Evolutionary conservation across 78 protist genomes (phyloP).

Genomic region (Guillardia theta): DNA sequence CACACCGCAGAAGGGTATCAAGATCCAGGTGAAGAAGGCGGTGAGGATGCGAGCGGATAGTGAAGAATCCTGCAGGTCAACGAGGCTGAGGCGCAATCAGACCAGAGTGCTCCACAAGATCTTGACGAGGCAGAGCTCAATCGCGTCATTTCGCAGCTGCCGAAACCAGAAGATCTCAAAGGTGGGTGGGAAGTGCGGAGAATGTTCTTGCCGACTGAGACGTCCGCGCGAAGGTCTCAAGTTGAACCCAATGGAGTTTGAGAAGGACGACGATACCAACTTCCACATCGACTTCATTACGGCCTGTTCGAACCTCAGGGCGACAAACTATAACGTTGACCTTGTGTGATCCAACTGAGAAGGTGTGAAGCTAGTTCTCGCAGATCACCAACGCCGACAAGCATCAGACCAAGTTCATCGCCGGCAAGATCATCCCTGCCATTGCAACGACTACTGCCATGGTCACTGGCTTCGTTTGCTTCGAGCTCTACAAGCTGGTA

Average conservation of each 20-base stretch:
- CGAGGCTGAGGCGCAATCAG: conserved; percentile 26
- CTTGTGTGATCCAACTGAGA: too few relatives aligned
- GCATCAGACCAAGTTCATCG: background rate
- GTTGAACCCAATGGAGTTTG: conserved; percentile 28
- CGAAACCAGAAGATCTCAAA: too few relatives aligned
- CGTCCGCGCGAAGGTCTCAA: too few relatives aligned
- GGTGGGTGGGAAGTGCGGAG: too few relatives aligned
- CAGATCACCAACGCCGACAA: conserved; percentile 65
- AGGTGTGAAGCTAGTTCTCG: too few relatives aligned
- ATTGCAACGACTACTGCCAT: conserved; percentile 99
- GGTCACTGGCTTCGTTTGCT: conserved; percentile 88
- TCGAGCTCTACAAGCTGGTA: conserved; percentile 87
- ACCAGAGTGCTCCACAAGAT: background rate
- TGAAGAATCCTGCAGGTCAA: background rate
- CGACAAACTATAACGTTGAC: too few relatives aligned
- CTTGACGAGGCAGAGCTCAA: background rate
- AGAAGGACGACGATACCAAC: conserved; percentile 48
- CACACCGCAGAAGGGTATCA: conserved; percentile 75
- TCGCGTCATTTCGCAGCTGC: background rate
- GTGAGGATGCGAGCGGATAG: background rate
- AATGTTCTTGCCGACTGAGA: too few relatives aligned
- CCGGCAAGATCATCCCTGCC: conserved; percentile 99
- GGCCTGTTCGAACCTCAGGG: conserved; percentile 96
- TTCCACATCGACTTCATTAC: conserved; percentile 80
- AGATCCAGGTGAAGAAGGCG: conserved; percentile 52